phyloP scores from a whole-genome alignment of 345 rosid species.

The Murraya paniculata region DNA sequence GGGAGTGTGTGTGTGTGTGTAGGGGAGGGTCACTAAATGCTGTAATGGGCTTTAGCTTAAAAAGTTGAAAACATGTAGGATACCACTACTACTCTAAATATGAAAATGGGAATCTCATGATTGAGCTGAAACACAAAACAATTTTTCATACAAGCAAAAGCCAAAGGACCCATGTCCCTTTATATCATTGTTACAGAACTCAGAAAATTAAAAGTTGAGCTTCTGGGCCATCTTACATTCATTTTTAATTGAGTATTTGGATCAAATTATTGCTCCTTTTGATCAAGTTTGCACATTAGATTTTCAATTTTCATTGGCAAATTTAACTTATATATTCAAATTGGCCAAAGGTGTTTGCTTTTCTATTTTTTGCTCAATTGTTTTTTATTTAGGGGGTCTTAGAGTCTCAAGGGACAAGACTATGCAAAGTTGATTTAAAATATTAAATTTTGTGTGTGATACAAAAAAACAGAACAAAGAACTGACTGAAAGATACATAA shows the following conservation, averaged over 20 bases:
- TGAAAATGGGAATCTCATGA: conserved; percentile 38
- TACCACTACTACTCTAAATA: conserved; percentile 19
- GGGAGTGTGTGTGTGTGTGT: neutral
- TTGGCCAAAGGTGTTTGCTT: neutral
- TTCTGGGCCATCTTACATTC: conserved; percentile 17
- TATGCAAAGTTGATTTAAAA: conserved; percentile 13
- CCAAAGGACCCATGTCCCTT: conserved; percentile 26
- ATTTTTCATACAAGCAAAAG: neutral
- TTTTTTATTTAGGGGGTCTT: neutral
- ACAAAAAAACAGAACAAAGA: conserved; percentile 22
- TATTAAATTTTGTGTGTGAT: conserved; percentile 15
- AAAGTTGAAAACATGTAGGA: conserved; percentile 27
- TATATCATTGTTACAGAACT: conserved; percentile 19
- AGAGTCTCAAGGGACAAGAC: neutral
- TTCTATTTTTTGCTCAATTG: neutral
- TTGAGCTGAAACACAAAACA: conserved; percentile 18
- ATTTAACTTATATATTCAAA: neutral
- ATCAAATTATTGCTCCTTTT: neutral
- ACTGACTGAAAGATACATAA: conserved; percentile 34
- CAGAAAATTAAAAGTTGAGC: conserved; percentile 14
- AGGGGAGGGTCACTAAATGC: conserved; percentile 8
- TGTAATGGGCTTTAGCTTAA: conserved; percentile 16
- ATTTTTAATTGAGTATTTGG: neutral
- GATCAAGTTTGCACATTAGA: neutral
- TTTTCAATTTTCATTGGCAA: neutral